Evolutionary conservation across 2,329 filamentous ascomycete species (phyloP).

Genomic region (Ophiocordyceps camponoti-floridani): DNA sequence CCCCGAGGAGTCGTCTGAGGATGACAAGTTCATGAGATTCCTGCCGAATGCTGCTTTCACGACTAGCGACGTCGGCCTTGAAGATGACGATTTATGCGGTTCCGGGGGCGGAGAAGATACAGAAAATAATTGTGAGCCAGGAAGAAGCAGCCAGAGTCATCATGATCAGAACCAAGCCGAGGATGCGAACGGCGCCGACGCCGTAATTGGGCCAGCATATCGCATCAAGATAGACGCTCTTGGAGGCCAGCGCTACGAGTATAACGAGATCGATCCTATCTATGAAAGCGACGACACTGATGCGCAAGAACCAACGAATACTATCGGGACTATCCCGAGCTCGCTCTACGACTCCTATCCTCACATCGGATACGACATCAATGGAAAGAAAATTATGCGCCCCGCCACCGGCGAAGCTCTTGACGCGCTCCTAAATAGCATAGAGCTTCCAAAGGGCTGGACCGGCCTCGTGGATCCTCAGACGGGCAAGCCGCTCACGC

Average conservation of each 20-base stretch:
- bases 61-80: too few species aligned
- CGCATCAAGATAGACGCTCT: slow-evolving; percentile 65
- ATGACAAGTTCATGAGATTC: too few species aligned
- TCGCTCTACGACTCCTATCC: slow-evolving; percentile 96
- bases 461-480: slow-evolving; percentile 87
- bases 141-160: too few species aligned
- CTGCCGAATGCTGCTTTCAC: too few species aligned
- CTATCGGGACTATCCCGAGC: slow-evolving; percentile 85
- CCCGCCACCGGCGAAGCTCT: slow-evolving; percentile 86
- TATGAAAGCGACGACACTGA: slow-evolving; percentile 96
- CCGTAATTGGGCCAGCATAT: not conserved
- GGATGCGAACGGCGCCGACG: not conserved
- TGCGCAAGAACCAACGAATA: slow-evolving; percentile 62
- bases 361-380: slow-evolving; percentile 97
- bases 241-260: slow-evolving; percentile 77
- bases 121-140: too few species aligned
- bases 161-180: not conserved
- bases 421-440: slow-evolving; percentile 86
- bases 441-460: slow-evolving; percentile 93
- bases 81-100: too few species aligned
- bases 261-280: slow-evolving; percentile 80
- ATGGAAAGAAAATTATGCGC: slow-evolving; percentile 94
- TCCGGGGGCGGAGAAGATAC: too few species aligned
- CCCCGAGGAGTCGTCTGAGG: too few species aligned
- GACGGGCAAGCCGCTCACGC: slow-evolving; percentile 79